Base-by-base conservation (phyloP, 2,329 filamentous ascomycete genomes). In the Botryotinia calthae region DNA sequence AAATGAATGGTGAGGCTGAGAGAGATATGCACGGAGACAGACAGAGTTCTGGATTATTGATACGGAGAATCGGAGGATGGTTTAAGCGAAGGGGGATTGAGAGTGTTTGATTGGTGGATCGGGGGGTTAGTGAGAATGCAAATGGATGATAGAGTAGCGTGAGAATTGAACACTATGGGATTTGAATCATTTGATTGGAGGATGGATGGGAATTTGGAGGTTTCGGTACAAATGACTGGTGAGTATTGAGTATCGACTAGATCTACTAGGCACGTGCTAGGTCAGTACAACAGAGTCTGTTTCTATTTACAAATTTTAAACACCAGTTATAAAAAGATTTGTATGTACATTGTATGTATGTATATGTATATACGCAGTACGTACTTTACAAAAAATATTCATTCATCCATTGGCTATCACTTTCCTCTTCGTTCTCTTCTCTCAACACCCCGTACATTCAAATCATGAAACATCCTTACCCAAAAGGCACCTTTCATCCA, bases 401-500 rank as follows among this genome's bases (percentile, higher is more conserved):
- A 51, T 4, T 42, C 18, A 56, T 2, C 25, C 37, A 46, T 70
- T 70, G 54, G 42, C 25, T 8, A n/a, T n/a, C n/a, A n/a, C n/a
- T n/a, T n/a, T n/a, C 31, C 40, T 34, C 40, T 46, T 34, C 18
- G 65, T 4, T 44, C 44, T 58, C n/a, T 37, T 40, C 63, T 22
- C 10, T 22, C 42, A 18, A 10, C 25, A n/a, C 48, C 8, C 18
- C 42, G 8, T 28, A 66, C 64, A 40, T 37, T 37, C 34, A 42
- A 40, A 66, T 56, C 63, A 74, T 78, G 77, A 78, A 78, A 78
- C 78, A 74, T 70, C 22, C 40, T 72, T 20, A 46, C 40, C 51
- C 54, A 72, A 74, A 75, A n/a, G 25, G 70, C 75, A 70, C 69
- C 54, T 56, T 73, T 73, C 73, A 67, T 76, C 78, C 78, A 80